phyloP scores from a whole-genome alignment of 2,329 filamentous ascomycete genomes.

The Fusarium temperatum region DNA sequence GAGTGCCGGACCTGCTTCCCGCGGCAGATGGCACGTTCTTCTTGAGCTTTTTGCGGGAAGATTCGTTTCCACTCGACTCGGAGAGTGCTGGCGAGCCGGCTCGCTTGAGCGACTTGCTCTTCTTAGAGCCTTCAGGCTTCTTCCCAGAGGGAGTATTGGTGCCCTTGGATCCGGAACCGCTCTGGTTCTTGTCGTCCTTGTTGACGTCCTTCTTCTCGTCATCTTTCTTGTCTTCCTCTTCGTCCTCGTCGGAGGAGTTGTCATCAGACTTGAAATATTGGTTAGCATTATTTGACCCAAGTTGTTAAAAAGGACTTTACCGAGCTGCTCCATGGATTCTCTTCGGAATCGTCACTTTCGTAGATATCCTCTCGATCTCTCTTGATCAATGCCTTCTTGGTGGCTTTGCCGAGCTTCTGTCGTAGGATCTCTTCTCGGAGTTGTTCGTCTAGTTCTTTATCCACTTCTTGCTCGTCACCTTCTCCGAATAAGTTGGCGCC shows the following conservation, averaged over 20 bases:
- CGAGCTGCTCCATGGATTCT: slow-evolving; percentile 53
- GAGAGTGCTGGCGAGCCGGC: slow-evolving; percentile 87
- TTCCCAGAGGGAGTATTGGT: slow-evolving; percentile 65
- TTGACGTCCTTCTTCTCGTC: slow-evolving; percentile 57
- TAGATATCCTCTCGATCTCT: slow-evolving; percentile 89
- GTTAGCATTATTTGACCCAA: slow-evolving; percentile 29
- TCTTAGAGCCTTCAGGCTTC: slow-evolving; percentile 56
- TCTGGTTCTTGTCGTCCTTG: slow-evolving; percentile 60
- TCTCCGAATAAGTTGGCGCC: slow-evolving; percentile 84
- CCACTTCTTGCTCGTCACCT: slow-evolving; percentile 74
- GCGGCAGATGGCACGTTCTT: slow-evolving; percentile 63
- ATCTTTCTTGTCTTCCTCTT: slow-evolving; percentile 52
- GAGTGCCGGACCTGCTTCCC: slow-evolving; percentile 65
- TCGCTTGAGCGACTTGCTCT: slow-evolving; percentile 76
- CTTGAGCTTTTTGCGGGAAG: slow-evolving; percentile 79
- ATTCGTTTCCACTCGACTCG: slow-evolving; percentile 92
- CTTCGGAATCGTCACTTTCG: slow-evolving; percentile 70
- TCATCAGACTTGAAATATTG: slow-evolving; percentile 57
- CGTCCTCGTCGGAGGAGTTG: slow-evolving; percentile 50
- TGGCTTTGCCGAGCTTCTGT: slow-evolving; percentile 77
- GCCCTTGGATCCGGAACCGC: slow-evolving; percentile 71
- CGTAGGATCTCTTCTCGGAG: slow-evolving; percentile 73
- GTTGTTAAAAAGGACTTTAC: slow-evolving; percentile 35
- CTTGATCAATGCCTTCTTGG: slow-evolving; percentile 83
- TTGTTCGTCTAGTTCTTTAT: slow-evolving; percentile 77